Evolutionary conservation across 228 moss, liverwort and hornwort genomes (phyloP), one percentile per base, ranked within the genome.

Genomic region (Sphagnum fallax): DNA sequence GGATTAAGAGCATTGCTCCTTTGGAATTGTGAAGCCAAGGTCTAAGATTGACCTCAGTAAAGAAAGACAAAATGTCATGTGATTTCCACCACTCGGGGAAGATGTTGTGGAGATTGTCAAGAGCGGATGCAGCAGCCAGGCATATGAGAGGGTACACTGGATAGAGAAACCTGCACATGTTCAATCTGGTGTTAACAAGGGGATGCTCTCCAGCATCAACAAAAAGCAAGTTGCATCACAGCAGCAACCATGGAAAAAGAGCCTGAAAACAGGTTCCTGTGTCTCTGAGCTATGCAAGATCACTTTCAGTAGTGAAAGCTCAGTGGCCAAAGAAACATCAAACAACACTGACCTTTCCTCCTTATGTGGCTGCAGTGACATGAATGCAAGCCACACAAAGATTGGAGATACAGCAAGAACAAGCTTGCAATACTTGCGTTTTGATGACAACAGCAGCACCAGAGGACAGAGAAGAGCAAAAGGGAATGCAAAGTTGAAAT

Each of bases 121-220:
- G 78, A 18, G 80, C 79, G 51, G 91, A 91, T 68, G 91, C 98
- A 71, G 98, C 87, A 65, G 85, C 91, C 70, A 98, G 85, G 78
- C 98, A 98, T 69, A 98, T 91, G 63, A 98, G 87, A 14, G 98
- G 93, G 76, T 98, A 98, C 14, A 98, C 80, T 65, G 94, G 98
- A 69, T 98, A 94, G 73, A 98, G 73, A 85, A 98, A 98, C 78
- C 97, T 97, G 86, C 75, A 70, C 47, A 67, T 13, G 32, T 32
- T 32, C 32, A 32, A 32, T 32, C 32, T 32, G 32, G 32, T 32
- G 32, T 32, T 32, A 32, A 32, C 32, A 14, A 11, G 12, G 65
- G 49, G 14, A 65, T 49, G 5, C n/a, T 14, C 5, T 16, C 14
- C 51, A 51, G 65, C 8, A 47, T 6, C 51, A 49, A 5, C n/a